A percentile compares a stretch with the other conserved stretches of the same genome.
Evolutionary conservation across 139 green algal species (phyloP).

Genomic region (Chlorella ohadii): DNA sequence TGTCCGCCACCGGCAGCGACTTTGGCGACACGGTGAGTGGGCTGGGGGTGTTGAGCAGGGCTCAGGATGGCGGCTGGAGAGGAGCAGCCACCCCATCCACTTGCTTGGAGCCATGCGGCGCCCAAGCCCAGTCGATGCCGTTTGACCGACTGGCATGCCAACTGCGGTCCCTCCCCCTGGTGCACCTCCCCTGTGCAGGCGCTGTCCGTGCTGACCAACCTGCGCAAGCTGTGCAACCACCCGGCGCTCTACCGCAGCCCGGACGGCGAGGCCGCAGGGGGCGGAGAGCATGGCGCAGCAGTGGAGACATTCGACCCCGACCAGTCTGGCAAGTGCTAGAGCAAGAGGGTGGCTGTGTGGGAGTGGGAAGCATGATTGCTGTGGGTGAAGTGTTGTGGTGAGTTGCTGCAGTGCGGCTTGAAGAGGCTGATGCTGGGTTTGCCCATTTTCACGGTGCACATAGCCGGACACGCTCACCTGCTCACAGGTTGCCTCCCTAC

Average conservation of each 20-base stretch:
- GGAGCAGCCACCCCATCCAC: neutral
- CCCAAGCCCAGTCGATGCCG: too few species aligned
- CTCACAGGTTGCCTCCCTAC: neutral
- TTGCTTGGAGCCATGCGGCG: too few species aligned
- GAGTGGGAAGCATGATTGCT: too few species aligned
- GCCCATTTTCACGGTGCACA: too few species aligned
- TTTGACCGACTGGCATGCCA: neutral
- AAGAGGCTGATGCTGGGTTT: too few species aligned
- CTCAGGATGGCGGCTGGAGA: too few species aligned
- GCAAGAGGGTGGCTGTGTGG: neutral
- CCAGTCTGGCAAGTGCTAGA: neutral
- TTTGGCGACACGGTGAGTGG: constrained; percentile 43
- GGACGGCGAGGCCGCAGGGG: neutral
- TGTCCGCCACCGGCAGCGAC: constrained; percentile 28
- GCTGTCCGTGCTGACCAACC: constrained; percentile 66
- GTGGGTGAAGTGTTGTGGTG: too few species aligned
- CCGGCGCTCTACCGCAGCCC: constrained; percentile 54
- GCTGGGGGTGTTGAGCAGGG: too few species aligned
- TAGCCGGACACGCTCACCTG: neutral
- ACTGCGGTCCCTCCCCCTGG: neutral
- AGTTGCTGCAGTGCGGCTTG: too few species aligned
- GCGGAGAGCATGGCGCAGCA: neutral
- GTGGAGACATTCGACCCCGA: neutral
- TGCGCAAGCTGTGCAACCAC: constrained; percentile 83
- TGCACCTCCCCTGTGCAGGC: neutral